Evolutionary conservation across 805 yeast species (phyloP).

Genomic region (Candida lessepsii): DNA sequence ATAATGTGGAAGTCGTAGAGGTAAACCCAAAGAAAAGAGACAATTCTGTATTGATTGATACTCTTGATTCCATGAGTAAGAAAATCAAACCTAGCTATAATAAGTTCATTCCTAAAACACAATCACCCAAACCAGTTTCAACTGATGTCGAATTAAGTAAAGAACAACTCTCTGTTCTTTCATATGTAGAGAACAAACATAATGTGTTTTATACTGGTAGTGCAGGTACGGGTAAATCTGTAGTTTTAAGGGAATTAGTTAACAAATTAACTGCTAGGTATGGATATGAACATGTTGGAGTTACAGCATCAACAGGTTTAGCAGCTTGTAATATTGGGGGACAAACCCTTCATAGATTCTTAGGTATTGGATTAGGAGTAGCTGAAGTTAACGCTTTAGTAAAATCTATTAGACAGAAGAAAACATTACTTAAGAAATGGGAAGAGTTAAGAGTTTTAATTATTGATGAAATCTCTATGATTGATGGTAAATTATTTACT

Average conservation of each 20-base stretch:
- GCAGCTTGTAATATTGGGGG: conserved; percentile 97
- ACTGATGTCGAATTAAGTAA: conserved; percentile 21
- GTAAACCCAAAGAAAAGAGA: conserved; percentile 3
- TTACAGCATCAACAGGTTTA: conserved; percentile 94
- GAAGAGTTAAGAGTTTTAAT: conserved; percentile 63
- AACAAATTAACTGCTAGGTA: conserved; percentile 44
- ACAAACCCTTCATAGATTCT: conserved; percentile 76
- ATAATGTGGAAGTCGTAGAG: background rate
- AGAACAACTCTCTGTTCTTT: conserved; percentile 50
- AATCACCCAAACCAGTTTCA: background rate
- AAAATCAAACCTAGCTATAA: conserved; percentile 6
- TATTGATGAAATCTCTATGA: conserved; percentile 93
- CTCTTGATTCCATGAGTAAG: conserved; percentile 7
- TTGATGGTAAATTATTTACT: conserved; percentile 74
- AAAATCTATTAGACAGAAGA: conserved; percentile 47
- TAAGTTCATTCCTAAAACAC: background rate
- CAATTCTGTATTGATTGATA: conserved; percentile 2
- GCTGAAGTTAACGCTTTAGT: conserved; percentile 48
- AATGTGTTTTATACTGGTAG: conserved; percentile 78
- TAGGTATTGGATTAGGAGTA: conserved; percentile 81
- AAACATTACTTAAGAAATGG: conserved; percentile 57
- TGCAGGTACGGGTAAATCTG: conserved; percentile 88
- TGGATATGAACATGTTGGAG: conserved; percentile 57
- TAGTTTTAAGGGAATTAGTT: conserved; percentile 64
- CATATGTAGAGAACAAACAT: conserved; percentile 44